These are phyloP conservation scores for Monascus purpureus DNA, from an alignment of 495 filamentous ascomycete genomes.

Conservation along the genomic window DNA sequence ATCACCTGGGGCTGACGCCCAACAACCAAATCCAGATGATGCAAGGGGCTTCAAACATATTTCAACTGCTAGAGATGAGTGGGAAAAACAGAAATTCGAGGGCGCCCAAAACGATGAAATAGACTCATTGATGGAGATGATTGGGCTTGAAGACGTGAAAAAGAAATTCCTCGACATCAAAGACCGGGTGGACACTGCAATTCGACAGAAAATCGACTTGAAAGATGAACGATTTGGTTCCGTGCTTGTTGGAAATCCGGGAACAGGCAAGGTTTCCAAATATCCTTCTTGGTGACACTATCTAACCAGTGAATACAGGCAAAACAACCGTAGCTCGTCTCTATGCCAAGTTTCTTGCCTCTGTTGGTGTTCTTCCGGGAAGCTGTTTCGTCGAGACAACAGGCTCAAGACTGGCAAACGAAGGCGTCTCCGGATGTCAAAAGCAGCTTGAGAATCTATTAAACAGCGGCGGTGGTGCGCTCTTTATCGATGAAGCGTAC, in stretches of 20 bases:
- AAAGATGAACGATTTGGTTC: constrained; percentile 46
- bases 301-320: too few relatives aligned
- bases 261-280: constrained; percentile 42
- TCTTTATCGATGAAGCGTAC: constrained; percentile 69
- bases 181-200: constrained; percentile 44
- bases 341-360: constrained; percentile 54
- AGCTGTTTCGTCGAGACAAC: constrained; percentile 48
- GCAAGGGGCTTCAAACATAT: background rate
- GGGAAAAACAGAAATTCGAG: constrained; percentile 38
- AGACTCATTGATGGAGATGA: constrained; percentile 55
- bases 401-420: constrained; percentile 50
- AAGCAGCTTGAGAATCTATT: constrained; percentile 42
- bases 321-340: constrained; percentile 75
- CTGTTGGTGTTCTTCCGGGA: constrained; percentile 43
- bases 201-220: constrained; percentile 43
- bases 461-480: constrained; percentile 46
- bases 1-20: too few relatives aligned
- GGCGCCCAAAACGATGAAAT: constrained; percentile 38
- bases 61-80: constrained; percentile 35
- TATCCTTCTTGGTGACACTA: background rate
- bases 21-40: constrained; percentile 1
- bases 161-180: constrained; percentile 48
- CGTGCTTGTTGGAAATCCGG: constrained; percentile 63
- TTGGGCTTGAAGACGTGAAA: constrained; percentile 63
- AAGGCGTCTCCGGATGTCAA: constrained; percentile 42